A percentile compares a stretch with the other conserved stretches of the same genome.
Conservation (phyloP, 768 basidiomycete genomes). For the Kondoa malvinella region DNA sequence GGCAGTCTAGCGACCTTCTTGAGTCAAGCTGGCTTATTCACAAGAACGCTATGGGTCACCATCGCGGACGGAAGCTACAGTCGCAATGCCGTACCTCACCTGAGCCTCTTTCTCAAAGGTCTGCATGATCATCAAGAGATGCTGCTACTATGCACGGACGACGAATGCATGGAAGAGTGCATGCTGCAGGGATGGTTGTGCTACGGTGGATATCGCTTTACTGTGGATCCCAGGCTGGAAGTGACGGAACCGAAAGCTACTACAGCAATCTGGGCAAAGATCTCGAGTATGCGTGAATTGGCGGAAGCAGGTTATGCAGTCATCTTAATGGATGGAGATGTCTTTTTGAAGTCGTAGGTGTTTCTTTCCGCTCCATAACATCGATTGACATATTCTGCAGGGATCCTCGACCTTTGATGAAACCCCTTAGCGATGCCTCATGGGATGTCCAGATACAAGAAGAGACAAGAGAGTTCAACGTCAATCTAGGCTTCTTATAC, state of each 20-base stretch:
- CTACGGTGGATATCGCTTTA: not conserved
- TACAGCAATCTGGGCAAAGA: not conserved
- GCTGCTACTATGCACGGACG: not conserved
- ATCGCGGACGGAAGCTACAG: not conserved
- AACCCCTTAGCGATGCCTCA: not conserved
- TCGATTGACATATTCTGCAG: not conserved
- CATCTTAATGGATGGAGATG: not conserved
- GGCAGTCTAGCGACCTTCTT: too few relatives aligned
- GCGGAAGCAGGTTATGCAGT: not conserved
- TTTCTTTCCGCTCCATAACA: not conserved
- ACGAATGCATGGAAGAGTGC: not conserved
- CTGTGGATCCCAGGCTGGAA: not conserved
- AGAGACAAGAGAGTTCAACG: not conserved
- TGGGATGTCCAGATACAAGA: not conserved
- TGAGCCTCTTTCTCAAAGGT: not conserved
- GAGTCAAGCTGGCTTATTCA: too few relatives aligned
- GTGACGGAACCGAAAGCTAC: not conserved
- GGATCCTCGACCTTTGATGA: not conserved
- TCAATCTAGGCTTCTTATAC: not conserved
- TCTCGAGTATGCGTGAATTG: not conserved
- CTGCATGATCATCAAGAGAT: not conserved
- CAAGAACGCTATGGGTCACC: not conserved
- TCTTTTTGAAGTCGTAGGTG: not conserved
- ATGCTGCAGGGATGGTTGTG: not conserved
- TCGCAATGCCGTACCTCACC: not conserved